Percentiles rank a stretch among this genome's conserved stretches.
These are phyloP conservation scores for Solanum ossicruentum DNA, from an alignment of 257 asterid genomes.

Conservation along the genomic window DNA sequence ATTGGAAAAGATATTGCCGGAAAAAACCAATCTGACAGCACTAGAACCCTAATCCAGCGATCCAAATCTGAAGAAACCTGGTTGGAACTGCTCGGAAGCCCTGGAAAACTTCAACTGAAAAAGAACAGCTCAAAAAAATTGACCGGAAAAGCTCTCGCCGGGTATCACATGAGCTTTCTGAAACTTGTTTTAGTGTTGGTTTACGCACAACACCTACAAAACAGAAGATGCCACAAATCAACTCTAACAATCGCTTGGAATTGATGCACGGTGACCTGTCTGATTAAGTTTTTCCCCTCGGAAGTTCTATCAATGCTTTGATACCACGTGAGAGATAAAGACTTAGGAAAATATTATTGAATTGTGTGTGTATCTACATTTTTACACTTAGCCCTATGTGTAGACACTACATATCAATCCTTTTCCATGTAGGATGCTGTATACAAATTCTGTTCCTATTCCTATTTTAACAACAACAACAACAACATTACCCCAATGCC, in stretches of 20 bases:
- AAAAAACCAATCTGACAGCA: neutral
- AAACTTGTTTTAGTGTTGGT: neutral
- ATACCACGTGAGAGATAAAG: neutral
- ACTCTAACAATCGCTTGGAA: neutral
- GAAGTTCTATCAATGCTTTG: neutral
- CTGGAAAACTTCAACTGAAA: neutral
- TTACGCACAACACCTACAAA: neutral
- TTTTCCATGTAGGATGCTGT: neutral
- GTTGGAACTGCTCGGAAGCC: neutral
- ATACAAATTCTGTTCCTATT: neutral
- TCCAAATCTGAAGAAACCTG: neutral
- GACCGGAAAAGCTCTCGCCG: neutral
- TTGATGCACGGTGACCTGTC: neutral
- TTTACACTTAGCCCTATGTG: neutral
- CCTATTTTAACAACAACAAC: neutral
- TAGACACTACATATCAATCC: neutral
- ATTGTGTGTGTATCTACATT: neutral
- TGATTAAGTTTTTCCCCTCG: neutral
- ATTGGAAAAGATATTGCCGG: neutral
- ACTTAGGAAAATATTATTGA: neutral
- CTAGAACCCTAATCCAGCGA: neutral
- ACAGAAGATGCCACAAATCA: neutral
- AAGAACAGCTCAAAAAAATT: neutral
- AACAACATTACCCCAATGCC: too few relatives aligned
- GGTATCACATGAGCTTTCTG: neutral